A percentile compares a stretch with the other conserved stretches of the same genome.
phyloP scores from a whole-genome alignment of 1,139 yeast genomes.

The Arxiozyma telluris region DNA sequence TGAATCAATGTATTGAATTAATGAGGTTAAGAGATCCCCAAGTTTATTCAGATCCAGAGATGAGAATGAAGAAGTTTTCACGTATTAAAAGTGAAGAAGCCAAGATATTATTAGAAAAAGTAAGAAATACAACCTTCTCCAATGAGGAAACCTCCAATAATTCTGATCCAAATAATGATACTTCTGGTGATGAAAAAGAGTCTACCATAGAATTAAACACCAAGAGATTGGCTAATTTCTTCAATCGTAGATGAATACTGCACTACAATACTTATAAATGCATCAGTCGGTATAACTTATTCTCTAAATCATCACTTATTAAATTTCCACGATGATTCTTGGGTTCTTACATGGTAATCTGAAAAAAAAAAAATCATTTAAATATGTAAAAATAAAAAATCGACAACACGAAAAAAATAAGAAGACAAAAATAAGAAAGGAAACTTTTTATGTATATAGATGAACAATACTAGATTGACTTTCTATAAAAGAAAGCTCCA shows the following conservation, averaged over 20 bases:
- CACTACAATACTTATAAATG: background rate
- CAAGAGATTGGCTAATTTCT: conserved; percentile 9
- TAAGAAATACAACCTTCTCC: conserved; percentile 9
- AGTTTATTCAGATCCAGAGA: conserved; percentile 44
- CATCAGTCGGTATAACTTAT: too few relatives aligned
- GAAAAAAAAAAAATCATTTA: too few relatives aligned
- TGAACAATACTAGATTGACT: too few relatives aligned
- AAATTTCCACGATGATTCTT: too few relatives aligned
- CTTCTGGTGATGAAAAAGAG: background rate
- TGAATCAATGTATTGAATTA: conserved; percentile 55
- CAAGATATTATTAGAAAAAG: conserved; percentile 39
- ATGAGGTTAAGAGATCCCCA: conserved; percentile 43
- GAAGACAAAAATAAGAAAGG: background rate
- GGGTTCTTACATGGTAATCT: background rate
- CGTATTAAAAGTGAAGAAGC: conserved; percentile 57
- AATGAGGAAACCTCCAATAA: background rate
- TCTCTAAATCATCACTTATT: background rate
- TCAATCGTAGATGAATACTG: conserved; percentile 2
- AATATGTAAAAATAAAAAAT: too few relatives aligned
- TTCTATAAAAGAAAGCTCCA: background rate
- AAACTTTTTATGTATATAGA: background rate
- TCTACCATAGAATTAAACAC: conserved; percentile 6
- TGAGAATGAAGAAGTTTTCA: conserved; percentile 51
- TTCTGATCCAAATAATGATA: background rate
- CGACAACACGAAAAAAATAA: background rate